Evolutionary conservation across 345 rosid genomes (phyloP).

Genomic region (Brassica carinata): DNA sequence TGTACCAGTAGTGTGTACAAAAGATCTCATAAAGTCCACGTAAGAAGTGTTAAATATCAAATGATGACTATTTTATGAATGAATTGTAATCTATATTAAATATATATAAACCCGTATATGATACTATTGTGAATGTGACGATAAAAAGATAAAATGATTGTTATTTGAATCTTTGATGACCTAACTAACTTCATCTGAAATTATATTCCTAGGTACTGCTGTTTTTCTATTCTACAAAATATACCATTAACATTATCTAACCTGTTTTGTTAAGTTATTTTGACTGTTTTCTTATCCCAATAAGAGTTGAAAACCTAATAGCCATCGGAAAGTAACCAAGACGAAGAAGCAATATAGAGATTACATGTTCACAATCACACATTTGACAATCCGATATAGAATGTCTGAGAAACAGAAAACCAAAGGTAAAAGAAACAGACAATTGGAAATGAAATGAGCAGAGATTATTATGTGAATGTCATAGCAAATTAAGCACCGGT

Average conservation of each 20-base stretch:
- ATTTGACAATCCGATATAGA: constrained; percentile 23
- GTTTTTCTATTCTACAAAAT: background rate
- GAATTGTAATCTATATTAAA: background rate
- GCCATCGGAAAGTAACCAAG: constrained; percentile 6
- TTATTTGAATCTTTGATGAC: background rate
- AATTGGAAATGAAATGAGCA: constrained; percentile 27
- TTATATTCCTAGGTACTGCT: background rate
- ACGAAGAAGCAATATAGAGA: constrained; percentile 17
- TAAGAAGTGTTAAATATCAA: background rate
- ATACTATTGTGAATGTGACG: background rate
- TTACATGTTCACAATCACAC: constrained; percentile 38
- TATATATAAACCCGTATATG: background rate
- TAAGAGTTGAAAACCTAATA: background rate
- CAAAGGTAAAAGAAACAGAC: constrained; percentile 14
- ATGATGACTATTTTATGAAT: background rate
- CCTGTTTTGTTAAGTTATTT: background rate
- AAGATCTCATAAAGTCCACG: background rate
- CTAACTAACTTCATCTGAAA: background rate
- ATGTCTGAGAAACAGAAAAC: constrained; percentile 26
- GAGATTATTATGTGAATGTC: constrained; percentile 9
- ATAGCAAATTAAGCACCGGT: constrained; percentile 1
- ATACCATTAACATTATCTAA: constrained; percentile 1
- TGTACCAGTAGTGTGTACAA: background rate
- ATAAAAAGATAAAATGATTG: background rate
- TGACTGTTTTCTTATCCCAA: background rate